These are phyloP conservation scores for Crithidia mellificae DNA, from an alignment of 208 protist species.

Conservation along the genomic window DNA sequence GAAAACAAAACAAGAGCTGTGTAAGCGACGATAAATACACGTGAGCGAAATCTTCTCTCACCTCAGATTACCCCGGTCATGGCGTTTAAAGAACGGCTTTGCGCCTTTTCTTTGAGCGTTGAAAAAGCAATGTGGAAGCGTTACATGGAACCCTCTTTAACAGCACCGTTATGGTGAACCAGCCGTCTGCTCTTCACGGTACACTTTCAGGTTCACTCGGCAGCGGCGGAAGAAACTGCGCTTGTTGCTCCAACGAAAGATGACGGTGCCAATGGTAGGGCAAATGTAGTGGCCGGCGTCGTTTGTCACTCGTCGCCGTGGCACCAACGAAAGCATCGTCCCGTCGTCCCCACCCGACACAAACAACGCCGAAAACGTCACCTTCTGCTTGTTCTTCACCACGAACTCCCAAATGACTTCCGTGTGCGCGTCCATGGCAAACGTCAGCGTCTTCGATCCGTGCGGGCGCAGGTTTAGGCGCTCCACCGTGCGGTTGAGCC, in stretches of 20 bases:
- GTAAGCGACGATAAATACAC: too few relatives aligned
- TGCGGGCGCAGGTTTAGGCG: constrained; percentile 34
- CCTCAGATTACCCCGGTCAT: too few relatives aligned
- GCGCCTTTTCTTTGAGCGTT: too few relatives aligned
- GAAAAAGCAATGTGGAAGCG: too few relatives aligned
- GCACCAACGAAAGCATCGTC: constrained; percentile 33
- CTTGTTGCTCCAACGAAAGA: constrained; percentile 68
- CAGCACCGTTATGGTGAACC: not conserved
- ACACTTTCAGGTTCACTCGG: constrained; percentile 45
- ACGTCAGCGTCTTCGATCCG: constrained; percentile 32
- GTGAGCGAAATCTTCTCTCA: too few relatives aligned
- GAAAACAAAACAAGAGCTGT: too few relatives aligned
- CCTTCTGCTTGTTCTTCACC: constrained; percentile 32
- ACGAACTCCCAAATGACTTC: constrained; percentile 75
- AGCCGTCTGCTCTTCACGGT: constrained; percentile 19
- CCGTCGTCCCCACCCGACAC: constrained; percentile 38
- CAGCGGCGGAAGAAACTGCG: constrained; percentile 23
- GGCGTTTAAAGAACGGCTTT: too few relatives aligned
- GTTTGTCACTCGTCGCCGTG: constrained; percentile 22
- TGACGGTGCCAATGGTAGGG: constrained; percentile 38
- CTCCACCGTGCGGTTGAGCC: constrained; percentile 26
- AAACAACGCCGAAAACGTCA: constrained; percentile 58
- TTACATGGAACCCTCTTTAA: too few relatives aligned
- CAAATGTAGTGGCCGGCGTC: constrained; percentile 65
- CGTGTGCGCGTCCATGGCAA: constrained; percentile 35